These are phyloP conservation scores for Porodaedalea pini DNA, from an alignment of 1,284 basidiomycete genomes.

Conservation along the genomic window DNA sequence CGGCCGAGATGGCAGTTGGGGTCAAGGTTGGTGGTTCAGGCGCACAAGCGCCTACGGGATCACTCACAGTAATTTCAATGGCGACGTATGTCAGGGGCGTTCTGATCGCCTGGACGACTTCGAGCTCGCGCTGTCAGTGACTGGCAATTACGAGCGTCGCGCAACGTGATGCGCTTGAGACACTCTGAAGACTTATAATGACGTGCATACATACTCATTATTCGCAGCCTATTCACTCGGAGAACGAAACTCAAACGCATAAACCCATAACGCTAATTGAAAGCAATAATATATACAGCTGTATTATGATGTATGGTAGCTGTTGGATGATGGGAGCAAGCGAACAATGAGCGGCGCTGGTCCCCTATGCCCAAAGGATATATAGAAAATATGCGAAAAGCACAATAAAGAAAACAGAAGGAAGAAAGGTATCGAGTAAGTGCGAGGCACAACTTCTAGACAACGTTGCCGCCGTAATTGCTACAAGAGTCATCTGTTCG, in stretches of 20 bases:
- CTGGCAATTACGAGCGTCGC: background rate
- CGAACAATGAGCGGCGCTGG: conserved; percentile 8
- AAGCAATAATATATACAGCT: background rate
- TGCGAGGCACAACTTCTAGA: conserved; percentile 12
- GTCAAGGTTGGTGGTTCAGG: background rate
- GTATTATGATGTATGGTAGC: conserved; percentile 5
- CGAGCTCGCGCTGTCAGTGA: background rate
- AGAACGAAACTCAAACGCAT: background rate
- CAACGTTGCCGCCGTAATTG: background rate
- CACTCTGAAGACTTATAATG: too few species aligned
- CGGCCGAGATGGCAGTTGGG: background rate
- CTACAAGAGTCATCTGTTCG: conserved; percentile 12
- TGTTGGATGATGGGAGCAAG: background rate
- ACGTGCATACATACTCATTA: too few species aligned
- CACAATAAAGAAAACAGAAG: conserved; percentile 14
- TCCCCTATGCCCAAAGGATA: conserved; percentile 11
- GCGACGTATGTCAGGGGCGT: background rate
- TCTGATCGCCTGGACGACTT: background rate
- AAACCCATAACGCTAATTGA: background rate
- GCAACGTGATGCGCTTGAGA: background rate
- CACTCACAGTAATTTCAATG: conserved; percentile 2
- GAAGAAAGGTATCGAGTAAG: conserved; percentile 5
- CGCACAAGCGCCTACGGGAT: background rate
- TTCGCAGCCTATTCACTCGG: background rate
- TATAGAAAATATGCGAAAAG: conserved; percentile 1